Conservation (phyloP, 2,329 filamentous ascomycete genomes). For the Penicillium expansum region DNA sequence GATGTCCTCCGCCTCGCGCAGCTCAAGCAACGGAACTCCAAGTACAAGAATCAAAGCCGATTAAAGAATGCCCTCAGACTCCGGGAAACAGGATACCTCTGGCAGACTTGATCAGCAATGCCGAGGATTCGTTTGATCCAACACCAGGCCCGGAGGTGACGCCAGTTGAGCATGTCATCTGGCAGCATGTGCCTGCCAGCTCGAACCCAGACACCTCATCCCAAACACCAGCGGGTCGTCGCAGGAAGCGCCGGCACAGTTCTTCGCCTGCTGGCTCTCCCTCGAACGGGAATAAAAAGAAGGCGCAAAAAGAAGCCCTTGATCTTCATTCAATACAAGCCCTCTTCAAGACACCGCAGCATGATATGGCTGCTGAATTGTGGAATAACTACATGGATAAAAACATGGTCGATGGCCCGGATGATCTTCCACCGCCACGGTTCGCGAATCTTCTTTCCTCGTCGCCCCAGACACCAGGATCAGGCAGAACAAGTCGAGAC, state of each 20-base stretch:
- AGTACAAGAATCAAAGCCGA: slow-evolving; percentile 26
- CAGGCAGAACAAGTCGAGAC: slow-evolving; percentile 40
- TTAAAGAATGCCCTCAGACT: slow-evolving; percentile 53
- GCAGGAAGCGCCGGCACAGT: slow-evolving; percentile 68
- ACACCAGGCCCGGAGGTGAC: slow-evolving; percentile 50
- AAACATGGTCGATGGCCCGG: slow-evolving; percentile 44
- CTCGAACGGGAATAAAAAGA: slow-evolving; percentile 42
- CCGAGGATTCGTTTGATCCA: slow-evolving; percentile 54
- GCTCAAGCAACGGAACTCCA: slow-evolving; percentile 17
- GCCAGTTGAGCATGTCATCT: slow-evolving; percentile 60
- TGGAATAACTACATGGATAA: slow-evolving; percentile 71
- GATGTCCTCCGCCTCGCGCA: slow-evolving; percentile 17
- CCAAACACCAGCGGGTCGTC: slow-evolving; percentile 46
- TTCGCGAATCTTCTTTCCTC: slow-evolving; percentile 67
- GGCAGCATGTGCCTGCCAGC: slow-evolving; percentile 51
- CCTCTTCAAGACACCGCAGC: slow-evolving; percentile 63
- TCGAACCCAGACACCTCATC: slow-evolving; percentile 47
- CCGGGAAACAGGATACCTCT: slow-evolving; percentile 58
- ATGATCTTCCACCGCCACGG: slow-evolving; percentile 54
- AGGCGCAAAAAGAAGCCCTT: slow-evolving; percentile 44
- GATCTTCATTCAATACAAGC: slow-evolving; percentile 60
- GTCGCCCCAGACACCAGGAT: slow-evolving; percentile 64
- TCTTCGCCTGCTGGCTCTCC: slow-evolving; percentile 72
- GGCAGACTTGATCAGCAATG: slow-evolving; percentile 60
- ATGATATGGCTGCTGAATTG: slow-evolving; percentile 70